Conservation (phyloP, 805 yeast species). For the Candida vartiovaarae region DNA sequence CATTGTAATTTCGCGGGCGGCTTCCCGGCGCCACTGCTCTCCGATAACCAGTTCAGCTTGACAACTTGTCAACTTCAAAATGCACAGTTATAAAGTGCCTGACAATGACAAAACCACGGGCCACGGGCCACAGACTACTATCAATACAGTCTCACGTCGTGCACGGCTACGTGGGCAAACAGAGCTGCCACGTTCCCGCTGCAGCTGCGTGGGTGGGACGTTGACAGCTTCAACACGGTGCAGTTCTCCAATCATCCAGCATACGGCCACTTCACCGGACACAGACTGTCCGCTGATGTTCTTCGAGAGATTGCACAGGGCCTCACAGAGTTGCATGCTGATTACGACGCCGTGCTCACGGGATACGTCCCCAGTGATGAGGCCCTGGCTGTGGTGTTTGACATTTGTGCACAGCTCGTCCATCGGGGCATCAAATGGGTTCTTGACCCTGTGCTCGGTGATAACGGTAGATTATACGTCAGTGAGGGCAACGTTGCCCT, state of each 20-base stretch:
- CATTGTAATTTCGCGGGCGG: background rate
- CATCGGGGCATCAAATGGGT: constrained; percentile 42
- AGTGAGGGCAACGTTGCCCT: constrained; percentile 44
- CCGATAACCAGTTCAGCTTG: background rate
- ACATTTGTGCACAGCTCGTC: constrained; percentile 30
- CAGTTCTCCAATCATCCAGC: constrained; percentile 92
- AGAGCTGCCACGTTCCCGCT: constrained; percentile 86
- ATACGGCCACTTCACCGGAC: constrained; percentile 62
- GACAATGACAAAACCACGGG: background rate
- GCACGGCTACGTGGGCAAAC: constrained; percentile 95
- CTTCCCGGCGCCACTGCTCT: background rate
- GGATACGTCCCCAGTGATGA: constrained; percentile 73
- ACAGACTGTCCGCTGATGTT: constrained; percentile 37
- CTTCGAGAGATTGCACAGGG: constrained; percentile 50
- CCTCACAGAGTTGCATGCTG: constrained; percentile 36
- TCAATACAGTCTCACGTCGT: constrained; percentile 86
- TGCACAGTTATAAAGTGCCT: no score
- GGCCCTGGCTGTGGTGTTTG: constrained; percentile 43
- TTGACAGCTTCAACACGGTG: constrained; percentile 82
- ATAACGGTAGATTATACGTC: constrained; percentile 78
- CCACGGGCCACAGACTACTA: constrained; percentile 22
- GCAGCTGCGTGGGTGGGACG: constrained; percentile 87
- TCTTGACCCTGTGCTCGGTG: constrained; percentile 90
- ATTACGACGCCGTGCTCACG: constrained; percentile 62
- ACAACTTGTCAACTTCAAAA: no score